Percentiles rank a stretch among this genome's conserved stretches.
phyloP scores from a whole-genome alignment of 2,329 filamentous ascomycete species.

The Hymenotorrendiella dingleyae region DNA sequence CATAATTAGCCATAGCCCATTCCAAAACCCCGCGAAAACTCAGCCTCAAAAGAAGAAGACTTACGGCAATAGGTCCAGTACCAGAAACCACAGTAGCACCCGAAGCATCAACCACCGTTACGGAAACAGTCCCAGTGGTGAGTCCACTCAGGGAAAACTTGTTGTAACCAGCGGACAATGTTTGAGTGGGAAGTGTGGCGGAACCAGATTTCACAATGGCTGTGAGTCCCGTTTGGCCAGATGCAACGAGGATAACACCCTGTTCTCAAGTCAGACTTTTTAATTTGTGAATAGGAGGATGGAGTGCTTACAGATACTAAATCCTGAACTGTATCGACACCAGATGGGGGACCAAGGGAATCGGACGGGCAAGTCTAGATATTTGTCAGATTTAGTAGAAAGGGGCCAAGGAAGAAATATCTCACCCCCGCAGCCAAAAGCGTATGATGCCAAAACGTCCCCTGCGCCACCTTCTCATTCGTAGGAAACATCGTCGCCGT shows the following conservation, averaged over 20 bases:
- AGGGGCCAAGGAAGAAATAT: background rate
- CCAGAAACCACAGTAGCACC: slow-evolving; percentile 5
- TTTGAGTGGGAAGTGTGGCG: slow-evolving; percentile 2
- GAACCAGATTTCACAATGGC: slow-evolving; percentile 7
- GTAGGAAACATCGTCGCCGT: slow-evolving; percentile 17
- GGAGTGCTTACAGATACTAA: slow-evolving; percentile 2
- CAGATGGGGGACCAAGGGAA: slow-evolving; percentile 5
- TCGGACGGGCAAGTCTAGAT: slow-evolving; percentile 7
- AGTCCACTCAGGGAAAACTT: slow-evolving; percentile 10
- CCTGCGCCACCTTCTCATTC: slow-evolving; percentile 17
- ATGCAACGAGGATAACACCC: slow-evolving; percentile 12
- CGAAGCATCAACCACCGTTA: slow-evolving; percentile 6
- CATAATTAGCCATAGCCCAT: background rate
- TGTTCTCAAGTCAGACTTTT: background rate
- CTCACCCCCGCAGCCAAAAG: slow-evolving; percentile 8
- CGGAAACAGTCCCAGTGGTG: slow-evolving; percentile 11
- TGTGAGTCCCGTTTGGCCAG: slow-evolving; percentile 3
- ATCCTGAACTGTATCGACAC: slow-evolving; percentile 9
- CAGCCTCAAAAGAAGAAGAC: background rate
- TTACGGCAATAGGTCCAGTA: slow-evolving; percentile 6
- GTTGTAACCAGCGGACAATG: slow-evolving; percentile 12
- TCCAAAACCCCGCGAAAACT: background rate
- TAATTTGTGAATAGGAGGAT: background rate
- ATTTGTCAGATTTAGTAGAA: background rate
- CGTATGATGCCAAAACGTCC: slow-evolving; percentile 30